Base-by-base conservation (phyloP, 805 yeast genomes). In the Sugiyamaella qingdaonensis region DNA sequence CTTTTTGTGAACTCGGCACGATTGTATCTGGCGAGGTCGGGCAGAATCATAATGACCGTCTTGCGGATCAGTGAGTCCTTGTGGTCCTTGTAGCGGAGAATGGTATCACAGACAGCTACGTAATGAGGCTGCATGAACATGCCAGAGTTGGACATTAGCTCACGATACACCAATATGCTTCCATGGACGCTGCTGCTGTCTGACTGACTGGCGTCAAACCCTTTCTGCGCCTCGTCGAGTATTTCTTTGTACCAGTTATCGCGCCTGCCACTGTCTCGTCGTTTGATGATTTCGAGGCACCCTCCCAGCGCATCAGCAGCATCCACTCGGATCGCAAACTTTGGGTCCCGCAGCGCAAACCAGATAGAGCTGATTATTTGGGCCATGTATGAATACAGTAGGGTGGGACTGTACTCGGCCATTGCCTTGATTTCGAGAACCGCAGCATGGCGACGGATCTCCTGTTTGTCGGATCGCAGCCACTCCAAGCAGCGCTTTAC, bases 401-500 rank as follows among this genome's bases (percentile, higher is more conserved):
- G 73, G 8, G 95, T 87, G 1, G 98, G 96, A 1, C 95, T 86
- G 63, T 88, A 87, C 52, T 81, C 81, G 0, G 97, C 96, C 56
- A 94, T 77, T 0, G 97, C 86, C 7, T 85, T 80, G 39, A 94
- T 80, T 41, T 89, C 83, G 50, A 92, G 74, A 36, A 90, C 82
- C 0, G 97, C 96, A 0, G 97, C 97, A 65, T 92, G 97, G 58
- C 94, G 81, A 62, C 95, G 80, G 33, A 64, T 59, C 61, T 89
- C 96, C 62, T 86, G 89, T 58, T 88, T 84, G 57, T 90, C 96
- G n/a, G 85, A 78, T 33, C 88, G 87, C 21, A 92, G 77, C 92
- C 97, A 86, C 68, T 94, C 99, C 48, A 92, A 76, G 37, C 96
- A 88, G 47, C 87, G 78, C 64, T 86, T 88, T 8, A 94, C 94